Base-by-base conservation (phyloP, 192 early-diverging fungal species). In the Powellomyces hirtus region DNA sequence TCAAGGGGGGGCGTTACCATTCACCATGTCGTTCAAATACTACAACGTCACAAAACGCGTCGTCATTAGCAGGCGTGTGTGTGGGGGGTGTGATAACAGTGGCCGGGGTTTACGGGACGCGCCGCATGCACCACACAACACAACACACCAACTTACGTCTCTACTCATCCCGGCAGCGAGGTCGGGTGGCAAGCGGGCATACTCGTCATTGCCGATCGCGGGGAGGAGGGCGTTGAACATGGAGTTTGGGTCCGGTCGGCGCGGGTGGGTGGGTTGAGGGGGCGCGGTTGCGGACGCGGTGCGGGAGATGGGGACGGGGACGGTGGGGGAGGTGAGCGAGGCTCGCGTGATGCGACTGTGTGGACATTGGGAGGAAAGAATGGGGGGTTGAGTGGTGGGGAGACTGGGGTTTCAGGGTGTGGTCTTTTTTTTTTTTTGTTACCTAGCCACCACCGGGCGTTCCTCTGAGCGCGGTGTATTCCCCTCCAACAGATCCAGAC, bases 1-100 rank as follows among this genome's bases (percentile, higher is more conserved):
- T 18, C 14, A 18, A 24, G 10, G 18, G 40, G 18, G 8, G 40
- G 10, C 18, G 18, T n/a, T 66, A 66, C 64, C 64, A 22, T 18
- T 38, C 24, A 66, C 29, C 49, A 66, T 66, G 14, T 66, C 64
- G 29, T 66, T 66, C 5, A 66, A 31, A 40, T 42, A 57, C 64
- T 66, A 31, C 6, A 0, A 30, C 4, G 4, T n/a, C 35, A 38
- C 4, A 27, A 8, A 59, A 4, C 26, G 49, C 29, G 22, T 31
- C 49, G n/a, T 35, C 13, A 57, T 2, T 40, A 49, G 46, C 4
- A 49, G 26, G 46, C 46, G 3, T 3, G 3, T 14, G 3, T 49
- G 16, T 16, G 46, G 26, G 26, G 3, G 4, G 20, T 11, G 29
- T 27, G 14, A 27, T 7, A 38, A 14, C n/a, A n/a, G n/a, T n/a